phyloP scores from a whole-genome alignment of 2,329 filamentous ascomycete genomes.

The Claviceps sp. region DNA sequence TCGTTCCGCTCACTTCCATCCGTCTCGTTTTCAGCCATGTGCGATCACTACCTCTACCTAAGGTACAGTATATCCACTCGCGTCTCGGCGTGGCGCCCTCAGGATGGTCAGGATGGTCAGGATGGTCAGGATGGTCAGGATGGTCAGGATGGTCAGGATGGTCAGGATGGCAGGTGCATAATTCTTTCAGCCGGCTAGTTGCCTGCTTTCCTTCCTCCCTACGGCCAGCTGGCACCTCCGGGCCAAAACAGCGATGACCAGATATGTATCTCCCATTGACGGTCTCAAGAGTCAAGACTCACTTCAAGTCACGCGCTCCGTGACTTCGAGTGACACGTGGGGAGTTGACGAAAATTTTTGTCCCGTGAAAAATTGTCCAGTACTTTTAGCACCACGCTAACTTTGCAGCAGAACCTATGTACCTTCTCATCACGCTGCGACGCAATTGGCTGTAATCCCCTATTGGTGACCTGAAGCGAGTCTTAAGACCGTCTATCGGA shows the following conservation, averaged over 20 bases:
- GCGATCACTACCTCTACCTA: not conserved
- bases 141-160: not conserved
- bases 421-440: too few species aligned
- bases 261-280: not conserved
- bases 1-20: not conserved
- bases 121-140: not conserved
- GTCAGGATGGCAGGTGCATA: not conserved
- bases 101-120: not conserved
- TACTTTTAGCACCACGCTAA: too few species aligned
- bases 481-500: too few species aligned
- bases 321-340: too few species aligned
- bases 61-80: too few species aligned
- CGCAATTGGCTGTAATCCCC: too few species aligned
- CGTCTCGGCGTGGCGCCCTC: not conserved
- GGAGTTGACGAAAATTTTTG: too few species aligned
- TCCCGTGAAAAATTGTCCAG: too few species aligned
- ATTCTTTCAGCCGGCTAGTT: not conserved
- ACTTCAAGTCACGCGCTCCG: too few species aligned
- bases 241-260: not conserved
- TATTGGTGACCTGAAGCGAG: too few species aligned
- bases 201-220: not conserved
- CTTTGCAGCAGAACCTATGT: too few species aligned
- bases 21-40: not conserved
- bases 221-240: not conserved
- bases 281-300: too few species aligned